phyloP scores from a whole-genome alignment of 2,329 filamentous ascomycete species.

The Trichoderma citrinoviride region DNA sequence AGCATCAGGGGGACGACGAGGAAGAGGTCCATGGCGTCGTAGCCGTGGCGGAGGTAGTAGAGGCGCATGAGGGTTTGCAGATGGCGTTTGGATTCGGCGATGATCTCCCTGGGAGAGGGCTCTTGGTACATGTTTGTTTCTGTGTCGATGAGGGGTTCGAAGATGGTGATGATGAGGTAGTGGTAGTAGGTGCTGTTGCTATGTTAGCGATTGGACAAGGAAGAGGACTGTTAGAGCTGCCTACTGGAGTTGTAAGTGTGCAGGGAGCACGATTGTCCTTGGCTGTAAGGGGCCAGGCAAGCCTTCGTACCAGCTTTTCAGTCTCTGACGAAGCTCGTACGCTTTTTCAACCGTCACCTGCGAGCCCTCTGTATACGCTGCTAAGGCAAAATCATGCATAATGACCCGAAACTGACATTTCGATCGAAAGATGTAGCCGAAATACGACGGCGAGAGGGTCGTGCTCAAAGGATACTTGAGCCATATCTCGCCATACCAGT shows the following conservation, averaged over 20 bases:
- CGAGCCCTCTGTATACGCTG: neutral
- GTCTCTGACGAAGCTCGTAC: neutral
- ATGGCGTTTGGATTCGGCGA: neutral
- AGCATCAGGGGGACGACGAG: constrained; percentile 35
- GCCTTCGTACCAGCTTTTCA: neutral
- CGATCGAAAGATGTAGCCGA: neutral
- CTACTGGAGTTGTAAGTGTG: constrained; percentile 3
- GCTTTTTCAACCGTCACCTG: neutral
- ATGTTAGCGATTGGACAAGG: neutral
- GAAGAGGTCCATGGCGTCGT: constrained; percentile 23
- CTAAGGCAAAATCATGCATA: neutral
- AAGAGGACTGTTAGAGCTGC: neutral
- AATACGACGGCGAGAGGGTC: neutral
- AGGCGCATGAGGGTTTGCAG: constrained; percentile 26
- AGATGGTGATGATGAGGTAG: neutral
- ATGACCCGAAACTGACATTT: neutral
- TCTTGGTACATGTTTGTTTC: neutral
- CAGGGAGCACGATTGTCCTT: neutral
- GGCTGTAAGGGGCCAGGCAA: neutral
- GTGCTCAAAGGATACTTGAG: neutral
- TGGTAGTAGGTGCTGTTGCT: neutral
- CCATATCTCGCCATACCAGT: constrained; percentile 14
- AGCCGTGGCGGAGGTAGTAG: constrained; percentile 28
- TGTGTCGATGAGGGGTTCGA: neutral
- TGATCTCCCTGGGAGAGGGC: neutral